Conservation (phyloP, 2,329 filamentous ascomycete species). For the Blastomyces parvus region DNA sequence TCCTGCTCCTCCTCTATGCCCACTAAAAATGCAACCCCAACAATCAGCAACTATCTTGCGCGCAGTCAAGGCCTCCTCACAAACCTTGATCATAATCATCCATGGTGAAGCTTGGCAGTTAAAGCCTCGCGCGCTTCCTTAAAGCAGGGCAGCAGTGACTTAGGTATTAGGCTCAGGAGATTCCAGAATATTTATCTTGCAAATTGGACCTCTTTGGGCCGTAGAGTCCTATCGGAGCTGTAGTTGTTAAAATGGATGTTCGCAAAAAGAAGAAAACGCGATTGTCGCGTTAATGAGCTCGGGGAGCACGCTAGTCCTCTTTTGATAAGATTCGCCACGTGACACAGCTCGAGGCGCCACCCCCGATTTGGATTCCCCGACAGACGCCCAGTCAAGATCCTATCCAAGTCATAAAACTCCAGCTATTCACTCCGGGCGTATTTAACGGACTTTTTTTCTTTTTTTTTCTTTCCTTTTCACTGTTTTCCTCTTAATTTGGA, state of each 20-base stretch:
- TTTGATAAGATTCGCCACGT: background rate
- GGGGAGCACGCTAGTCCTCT: background rate
- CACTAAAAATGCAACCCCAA: background rate
- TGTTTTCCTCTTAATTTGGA: constrained; percentile 15
- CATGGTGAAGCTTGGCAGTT: constrained; percentile 4
- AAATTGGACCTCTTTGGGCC: background rate
- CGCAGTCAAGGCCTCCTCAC: constrained; percentile 16
- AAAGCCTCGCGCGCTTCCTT: background rate
- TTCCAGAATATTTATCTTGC: background rate
- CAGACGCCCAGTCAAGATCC: constrained; percentile 15
- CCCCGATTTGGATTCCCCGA: background rate
- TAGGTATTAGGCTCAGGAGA: background rate
- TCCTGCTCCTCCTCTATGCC: constrained; percentile 45
- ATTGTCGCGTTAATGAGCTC: constrained; percentile 10
- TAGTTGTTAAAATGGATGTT: background rate
- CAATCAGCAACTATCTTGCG: constrained; percentile 6
- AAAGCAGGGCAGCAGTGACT: background rate
- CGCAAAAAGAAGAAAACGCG: constrained; percentile 1
- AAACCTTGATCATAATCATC: constrained; percentile 12
- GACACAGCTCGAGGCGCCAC: background rate
- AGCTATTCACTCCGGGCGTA: constrained; percentile 8
- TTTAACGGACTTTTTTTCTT: constrained; percentile 11
- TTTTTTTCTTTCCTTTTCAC: constrained; percentile 16
- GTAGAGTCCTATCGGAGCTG: background rate
- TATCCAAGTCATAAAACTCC: constrained; percentile 6